These are phyloP conservation scores for Crithidia mellificae DNA, from an alignment of 208 protist genomes.

Conservation along the genomic window DNA sequence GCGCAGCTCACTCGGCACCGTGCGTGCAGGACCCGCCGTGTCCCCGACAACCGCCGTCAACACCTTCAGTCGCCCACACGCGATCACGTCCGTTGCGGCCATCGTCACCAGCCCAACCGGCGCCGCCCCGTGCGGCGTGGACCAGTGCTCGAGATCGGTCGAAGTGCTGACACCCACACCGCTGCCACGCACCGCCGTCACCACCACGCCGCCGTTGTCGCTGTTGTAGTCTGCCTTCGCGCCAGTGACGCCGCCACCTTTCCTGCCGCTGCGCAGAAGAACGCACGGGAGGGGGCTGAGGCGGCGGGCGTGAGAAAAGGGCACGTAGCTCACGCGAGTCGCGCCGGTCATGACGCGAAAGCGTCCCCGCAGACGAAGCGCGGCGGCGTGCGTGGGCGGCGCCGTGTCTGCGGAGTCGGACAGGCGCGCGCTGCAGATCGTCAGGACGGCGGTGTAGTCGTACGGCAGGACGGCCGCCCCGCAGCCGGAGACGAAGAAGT, in stretches of 20 bases:
- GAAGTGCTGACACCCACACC: slow-evolving; percentile 61
- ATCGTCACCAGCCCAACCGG: slow-evolving; percentile 23
- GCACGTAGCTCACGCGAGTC: slow-evolving; percentile 61
- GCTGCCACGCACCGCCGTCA: slow-evolving; percentile 49
- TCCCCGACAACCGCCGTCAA: slow-evolving; percentile 6
- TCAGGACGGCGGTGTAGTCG: slow-evolving; percentile 70
- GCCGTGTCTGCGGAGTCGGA: too few relatives aligned
- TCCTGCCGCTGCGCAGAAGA: slow-evolving; percentile 22
- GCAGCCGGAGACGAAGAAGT: slow-evolving; percentile 52
- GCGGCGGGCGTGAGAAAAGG: slow-evolving; percentile 45
- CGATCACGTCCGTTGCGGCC: slow-evolving; percentile 17
- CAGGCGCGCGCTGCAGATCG: slow-evolving; percentile 38
- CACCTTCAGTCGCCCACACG: slow-evolving; percentile 24
- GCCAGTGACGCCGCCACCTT: slow-evolving; percentile 9
- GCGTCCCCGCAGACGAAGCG: background rate
- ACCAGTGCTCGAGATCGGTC: slow-evolving; percentile 28
- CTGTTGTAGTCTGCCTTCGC: too few relatives aligned
- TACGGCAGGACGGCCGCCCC: slow-evolving; percentile 76
- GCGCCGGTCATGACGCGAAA: slow-evolving; percentile 43
- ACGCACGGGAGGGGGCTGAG: slow-evolving; percentile 43
- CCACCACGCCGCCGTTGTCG: too few relatives aligned
- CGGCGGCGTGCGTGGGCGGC: background rate
- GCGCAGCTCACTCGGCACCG: slow-evolving; percentile 19
- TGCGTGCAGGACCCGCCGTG: slow-evolving; percentile 6
- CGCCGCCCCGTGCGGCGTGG: slow-evolving; percentile 13